Conservation (phyloP, 1,284 basidiomycete genomes). For the Coniferiporia sulphurascens region DNA sequence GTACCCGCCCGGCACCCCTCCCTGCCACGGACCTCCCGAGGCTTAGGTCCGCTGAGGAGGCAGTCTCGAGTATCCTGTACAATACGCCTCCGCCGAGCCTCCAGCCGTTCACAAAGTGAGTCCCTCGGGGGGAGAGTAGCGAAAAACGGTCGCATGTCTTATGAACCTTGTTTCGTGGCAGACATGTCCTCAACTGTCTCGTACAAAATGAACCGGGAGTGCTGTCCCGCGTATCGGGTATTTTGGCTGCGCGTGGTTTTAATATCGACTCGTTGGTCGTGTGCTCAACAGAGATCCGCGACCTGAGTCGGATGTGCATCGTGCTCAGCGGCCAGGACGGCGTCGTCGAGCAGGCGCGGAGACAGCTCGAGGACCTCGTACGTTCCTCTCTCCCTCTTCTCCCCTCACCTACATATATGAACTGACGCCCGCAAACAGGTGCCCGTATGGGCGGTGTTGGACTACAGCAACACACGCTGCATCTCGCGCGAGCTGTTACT, state of each 20-base stretch:
- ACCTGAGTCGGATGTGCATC: constrained; percentile 98
- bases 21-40: constrained; percentile 74
- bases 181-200: constrained; percentile 96
- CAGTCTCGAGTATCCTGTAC: constrained; percentile 92
- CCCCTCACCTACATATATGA: constrained; percentile 5
- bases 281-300: constrained; percentile 95
- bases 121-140: constrained; percentile 15
- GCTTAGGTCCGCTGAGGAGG: constrained; percentile 83
- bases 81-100: constrained; percentile 92
- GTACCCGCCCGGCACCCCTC: constrained; percentile 67
- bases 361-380: constrained; percentile 92
- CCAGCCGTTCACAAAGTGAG: constrained; percentile 92
- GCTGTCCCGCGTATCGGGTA: constrained; percentile 95
- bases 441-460: constrained; percentile 95
- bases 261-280: constrained; percentile 99
- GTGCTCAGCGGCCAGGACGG: constrained; percentile 96
- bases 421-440: constrained; percentile 48
- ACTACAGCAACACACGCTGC: constrained; percentile 88
- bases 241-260: constrained; percentile 94
- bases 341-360: constrained; percentile 93
- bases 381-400: constrained; percentile 28
- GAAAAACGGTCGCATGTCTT: constrained; percentile 9
- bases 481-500: constrained; percentile 87
- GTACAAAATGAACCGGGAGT: constrained; percentile 99
- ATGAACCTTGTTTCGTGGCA: constrained; percentile 26